Base-by-base conservation (phyloP, 2,329 filamentous ascomycete genomes). In the Alternaria alternata region DNA sequence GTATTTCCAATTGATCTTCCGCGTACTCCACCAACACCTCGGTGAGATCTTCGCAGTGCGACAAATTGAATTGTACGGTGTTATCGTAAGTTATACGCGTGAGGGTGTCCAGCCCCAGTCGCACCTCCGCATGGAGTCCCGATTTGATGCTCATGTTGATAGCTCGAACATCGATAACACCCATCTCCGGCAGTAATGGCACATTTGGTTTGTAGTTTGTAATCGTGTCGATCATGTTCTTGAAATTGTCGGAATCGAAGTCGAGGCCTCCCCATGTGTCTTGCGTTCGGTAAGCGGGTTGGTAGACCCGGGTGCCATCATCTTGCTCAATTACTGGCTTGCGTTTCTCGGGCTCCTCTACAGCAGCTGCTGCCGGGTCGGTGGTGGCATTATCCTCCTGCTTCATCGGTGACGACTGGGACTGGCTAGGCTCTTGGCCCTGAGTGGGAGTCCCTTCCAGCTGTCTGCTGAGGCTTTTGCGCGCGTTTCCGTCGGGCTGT, bases 1-100 rank as follows among this genome's bases (percentile, higher is more conserved):
- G 84, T 11, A 91, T 76, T 39, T 97, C 93, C 24, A 94, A 82
- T 75, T 97, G 93, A 12, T 94, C 91, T 77, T 97, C 93, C 1
- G 92, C 95, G 74, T 92, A 97, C 67, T 98, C 95, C 34, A 97
- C 83, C 52, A 99, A 80, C 0, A 91, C 90, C 61, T 98, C 95
- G 18, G 97, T 85, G 57, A 99, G 80, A 74, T 98, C 95, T 58
- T 97, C 94, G 57, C 76, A 78, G 59, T 77, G 74, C 41, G 72
- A 69, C 36, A 78, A 61, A 46, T 78, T 75, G 18, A 78, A 57
- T 22, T 72, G 70, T 14, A 78, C 57, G 11, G 69, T 67, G 44
- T 73, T 71, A 52, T 78, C 75, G 53, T 75, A 86, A 3, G 91
- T 92, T 12, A 95, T 84, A 20, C 87, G 88, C 9, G 88, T 89